phyloP scores from a whole-genome alignment of 352 stramenopile genomes.

The Phytophthora aleatoria region DNA sequence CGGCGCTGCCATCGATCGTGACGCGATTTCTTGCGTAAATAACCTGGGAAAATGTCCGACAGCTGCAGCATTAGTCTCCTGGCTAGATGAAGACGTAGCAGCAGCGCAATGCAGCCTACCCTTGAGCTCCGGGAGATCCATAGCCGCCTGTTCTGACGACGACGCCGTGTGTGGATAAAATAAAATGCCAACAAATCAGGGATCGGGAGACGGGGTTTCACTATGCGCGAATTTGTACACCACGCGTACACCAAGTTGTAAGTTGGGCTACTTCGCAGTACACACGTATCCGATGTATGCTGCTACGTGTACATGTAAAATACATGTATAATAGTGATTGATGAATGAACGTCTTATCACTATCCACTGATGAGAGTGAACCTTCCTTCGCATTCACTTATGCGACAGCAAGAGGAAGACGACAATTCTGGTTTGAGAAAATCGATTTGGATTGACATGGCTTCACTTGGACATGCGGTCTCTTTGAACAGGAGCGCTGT shows the following conservation, averaged over 20 bases:
- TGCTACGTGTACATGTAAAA: not conserved
- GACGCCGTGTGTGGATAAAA: constrained; percentile 11
- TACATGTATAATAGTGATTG: not conserved
- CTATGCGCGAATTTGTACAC: constrained; percentile 7
- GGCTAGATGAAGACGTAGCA: not conserved
- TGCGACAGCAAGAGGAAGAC: not conserved
- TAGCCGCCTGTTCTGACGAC: constrained; percentile 25
- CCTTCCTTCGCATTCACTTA: not conserved
- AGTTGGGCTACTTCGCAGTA: not conserved
- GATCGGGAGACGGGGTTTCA: constrained; percentile 13
- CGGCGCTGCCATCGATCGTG: constrained; percentile 95
- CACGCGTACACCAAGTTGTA: constrained; percentile 9
- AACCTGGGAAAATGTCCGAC: constrained; percentile 49
- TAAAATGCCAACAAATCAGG: constrained; percentile 22
- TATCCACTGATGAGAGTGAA: not conserved
- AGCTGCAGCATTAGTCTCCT: constrained; percentile 6
- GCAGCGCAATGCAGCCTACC: constrained; percentile 33
- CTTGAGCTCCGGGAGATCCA: constrained; percentile 87
- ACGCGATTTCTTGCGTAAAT: constrained; percentile 93
- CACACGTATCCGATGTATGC: too few species aligned
- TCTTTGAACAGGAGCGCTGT: not conserved
- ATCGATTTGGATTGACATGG: not conserved
- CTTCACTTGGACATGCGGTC: not conserved
- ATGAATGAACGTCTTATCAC: not conserved
- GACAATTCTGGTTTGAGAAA: not conserved